Evolutionary conservation across 202 grass and related monocot species (phyloP).

Genomic region (Thinopyrum obtusiflorum): DNA sequence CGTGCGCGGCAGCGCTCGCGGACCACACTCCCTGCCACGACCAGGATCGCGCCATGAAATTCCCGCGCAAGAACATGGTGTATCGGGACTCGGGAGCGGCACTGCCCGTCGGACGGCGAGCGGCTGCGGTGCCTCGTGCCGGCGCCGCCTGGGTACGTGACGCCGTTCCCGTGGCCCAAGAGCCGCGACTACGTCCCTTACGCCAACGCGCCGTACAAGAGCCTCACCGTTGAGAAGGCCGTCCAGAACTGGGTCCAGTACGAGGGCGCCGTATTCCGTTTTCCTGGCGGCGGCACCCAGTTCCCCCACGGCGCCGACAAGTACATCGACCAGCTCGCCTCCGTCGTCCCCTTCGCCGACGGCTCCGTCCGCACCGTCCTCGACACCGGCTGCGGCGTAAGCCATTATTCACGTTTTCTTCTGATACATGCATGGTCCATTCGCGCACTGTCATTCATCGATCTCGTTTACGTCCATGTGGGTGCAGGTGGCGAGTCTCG

Average conservation of each 20-base stretch:
- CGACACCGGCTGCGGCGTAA: constrained; percentile 85
- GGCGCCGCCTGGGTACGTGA: constrained; percentile 62
- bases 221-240: constrained; percentile 79
- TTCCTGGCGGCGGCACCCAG: constrained; percentile 81
- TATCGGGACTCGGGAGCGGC: constrained; percentile 82
- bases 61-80: constrained; percentile 70
- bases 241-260: constrained; percentile 76
- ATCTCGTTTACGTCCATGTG: neutral
- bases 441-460: neutral
- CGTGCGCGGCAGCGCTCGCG: constrained; percentile 48
- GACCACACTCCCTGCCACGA: constrained; percentile 87
- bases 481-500: constrained; percentile 66
- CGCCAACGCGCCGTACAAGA: constrained; percentile 85
- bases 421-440: neutral
- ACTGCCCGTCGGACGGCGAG: constrained; percentile 62
- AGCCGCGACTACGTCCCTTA: constrained; percentile 73
- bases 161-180: constrained; percentile 73
- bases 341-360: constrained; percentile 53
- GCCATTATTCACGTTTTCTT: neutral
- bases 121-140: constrained; percentile 71
- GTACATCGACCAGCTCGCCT: constrained; percentile 69
- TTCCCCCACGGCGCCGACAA: constrained; percentile 64
- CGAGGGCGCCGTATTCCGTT: constrained; percentile 57
- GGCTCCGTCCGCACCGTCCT: constrained; percentile 71
- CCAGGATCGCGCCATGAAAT: constrained; percentile 72